Base-by-base conservation (phyloP, 2,329 filamentous ascomycete genomes). In the Diaporthe sp. region DNA sequence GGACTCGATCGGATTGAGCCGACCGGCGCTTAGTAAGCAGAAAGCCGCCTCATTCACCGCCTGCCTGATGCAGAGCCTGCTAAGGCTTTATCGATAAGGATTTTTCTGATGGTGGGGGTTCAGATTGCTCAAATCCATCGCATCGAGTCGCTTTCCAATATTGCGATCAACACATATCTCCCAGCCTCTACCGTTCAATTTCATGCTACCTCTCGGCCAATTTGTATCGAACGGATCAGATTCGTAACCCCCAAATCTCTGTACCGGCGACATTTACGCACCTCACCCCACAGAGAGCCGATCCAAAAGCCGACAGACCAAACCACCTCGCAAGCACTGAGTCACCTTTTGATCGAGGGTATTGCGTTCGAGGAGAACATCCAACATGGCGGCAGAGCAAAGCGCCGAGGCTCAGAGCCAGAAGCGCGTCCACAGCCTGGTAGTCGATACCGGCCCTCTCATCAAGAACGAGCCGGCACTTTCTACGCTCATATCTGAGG, bases 381-480 rank as follows among this genome's bases (percentile, higher is more conserved):
- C n/a, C 4, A 55, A 31, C 3, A 73, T 73, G 71, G 22, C 37
- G 15, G 39, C 58, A 42, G 47, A 73, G 34, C 55, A 61, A 25
- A 55, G 58, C 47, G 37, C 58, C 25, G 44, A 47, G 71, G 71
- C 47, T 37, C 58, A 65, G 9, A 37, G 71, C 71, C 77, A 20
- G 79, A 98, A 96, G 82, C 90, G 93, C 0, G 92, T 98, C 68
- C 92, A 97, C 86, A 94, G 93, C 72, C 91, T 98, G 71, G 90
- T 98, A 39, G 90, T 99, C 79, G 97, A 99, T 82, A 94, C 97
- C 4, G 96, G 96, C 37, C 95, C 96, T 10, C 92, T 99, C 76
- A 96, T 99, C 84, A 96, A 96, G 83, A 98, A 98, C 85, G 93
- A 97, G 78, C 95, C 96, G 17, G 88, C 94, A 15, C 91, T 97